These are phyloP conservation scores for Saccharum hybrid DNA, from an alignment of 202 grass and related monocot genomes.

Conservation along the genomic window DNA sequence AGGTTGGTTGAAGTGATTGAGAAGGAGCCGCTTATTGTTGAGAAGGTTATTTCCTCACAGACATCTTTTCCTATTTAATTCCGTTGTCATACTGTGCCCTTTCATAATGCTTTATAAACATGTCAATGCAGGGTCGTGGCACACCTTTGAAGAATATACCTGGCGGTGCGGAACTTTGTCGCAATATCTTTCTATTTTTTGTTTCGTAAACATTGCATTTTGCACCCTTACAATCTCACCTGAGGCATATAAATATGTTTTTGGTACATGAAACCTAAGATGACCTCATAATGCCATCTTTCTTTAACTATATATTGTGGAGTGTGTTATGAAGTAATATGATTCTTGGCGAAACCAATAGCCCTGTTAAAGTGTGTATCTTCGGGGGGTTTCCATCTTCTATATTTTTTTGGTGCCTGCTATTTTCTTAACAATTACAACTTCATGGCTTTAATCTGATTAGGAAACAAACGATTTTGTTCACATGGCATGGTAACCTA, in stretches of 20 bases:
- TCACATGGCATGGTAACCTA: background rate
- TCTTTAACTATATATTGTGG: background rate
- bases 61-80: constrained; percentile 28
- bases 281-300: background rate
- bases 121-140: constrained; percentile 70
- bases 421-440: constrained; percentile 24
- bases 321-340: background rate
- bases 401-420: constrained; percentile 15
- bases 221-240: background rate
- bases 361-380: constrained; percentile 11
- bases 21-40: constrained; percentile 84
- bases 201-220: background rate
- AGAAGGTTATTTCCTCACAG: constrained; percentile 68
- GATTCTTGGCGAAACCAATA: background rate
- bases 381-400: constrained; percentile 6
- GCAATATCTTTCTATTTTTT: background rate
- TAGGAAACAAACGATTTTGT: constrained; percentile 28
- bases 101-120: constrained; percentile 41
- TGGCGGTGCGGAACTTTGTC: constrained; percentile 52
- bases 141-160: constrained; percentile 91
- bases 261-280: constrained; percentile 15
- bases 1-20: constrained; percentile 99
- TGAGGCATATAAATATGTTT: background rate
- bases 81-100: background rate
- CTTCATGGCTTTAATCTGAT: constrained; percentile 8